Conservation (phyloP, 2,329 filamentous ascomycete genomes). For the Penicillium italicum region DNA sequence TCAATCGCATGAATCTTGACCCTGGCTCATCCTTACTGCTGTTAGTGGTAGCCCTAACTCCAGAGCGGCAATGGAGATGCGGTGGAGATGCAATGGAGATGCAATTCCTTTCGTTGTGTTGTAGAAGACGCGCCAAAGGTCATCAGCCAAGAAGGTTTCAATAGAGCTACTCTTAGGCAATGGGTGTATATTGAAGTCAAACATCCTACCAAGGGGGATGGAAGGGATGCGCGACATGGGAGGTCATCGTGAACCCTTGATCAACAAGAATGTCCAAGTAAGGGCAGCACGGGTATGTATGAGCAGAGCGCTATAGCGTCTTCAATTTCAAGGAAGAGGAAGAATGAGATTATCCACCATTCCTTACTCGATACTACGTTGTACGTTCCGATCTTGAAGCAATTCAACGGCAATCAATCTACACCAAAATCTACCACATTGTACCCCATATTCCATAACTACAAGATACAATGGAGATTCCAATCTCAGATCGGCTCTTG, state of each 20-base stretch:
- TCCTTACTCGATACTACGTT: conserved; percentile 20
- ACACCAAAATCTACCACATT: background rate
- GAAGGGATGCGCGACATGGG: conserved; percentile 29
- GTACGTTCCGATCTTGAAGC: conserved; percentile 4
- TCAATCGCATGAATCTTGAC: background rate
- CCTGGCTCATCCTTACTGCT: background rate
- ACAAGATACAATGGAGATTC: background rate
- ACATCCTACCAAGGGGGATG: conserved; percentile 18
- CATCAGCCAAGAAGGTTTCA: conserved; percentile 5
- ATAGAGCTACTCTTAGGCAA: conserved; percentile 5
- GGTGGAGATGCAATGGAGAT: no score
- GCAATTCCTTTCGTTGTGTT: background rate
- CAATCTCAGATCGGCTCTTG: background rate
- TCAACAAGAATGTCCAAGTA: conserved; percentile 22
- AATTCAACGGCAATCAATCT: background rate
- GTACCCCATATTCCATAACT: background rate
- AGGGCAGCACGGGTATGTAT: conserved; percentile 20
- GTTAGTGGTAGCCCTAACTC: background rate
- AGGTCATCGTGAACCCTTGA: conserved; percentile 24
- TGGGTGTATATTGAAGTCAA: conserved; percentile 19
- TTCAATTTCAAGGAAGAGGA: background rate
- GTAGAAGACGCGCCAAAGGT: background rate
- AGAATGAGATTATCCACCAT: conserved; percentile 14
- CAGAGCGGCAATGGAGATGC: background rate
- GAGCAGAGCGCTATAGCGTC: background rate